Conservation (phyloP, 164 flowering plant species). For the Annona squamosa region DNA sequence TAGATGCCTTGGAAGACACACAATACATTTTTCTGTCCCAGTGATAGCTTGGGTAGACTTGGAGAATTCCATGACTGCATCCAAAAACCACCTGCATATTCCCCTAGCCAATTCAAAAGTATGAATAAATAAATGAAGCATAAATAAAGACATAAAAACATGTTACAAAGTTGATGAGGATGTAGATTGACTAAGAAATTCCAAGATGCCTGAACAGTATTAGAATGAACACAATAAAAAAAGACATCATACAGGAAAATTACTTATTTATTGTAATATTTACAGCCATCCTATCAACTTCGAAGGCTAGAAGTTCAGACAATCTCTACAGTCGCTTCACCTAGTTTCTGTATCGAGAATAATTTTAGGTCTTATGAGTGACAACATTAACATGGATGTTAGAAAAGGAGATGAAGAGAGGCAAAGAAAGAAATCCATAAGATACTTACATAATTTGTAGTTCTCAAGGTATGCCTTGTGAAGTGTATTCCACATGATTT, state of each 20-base stretch:
- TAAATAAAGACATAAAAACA: no score
- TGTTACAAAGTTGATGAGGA: neutral
- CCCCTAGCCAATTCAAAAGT: no score
- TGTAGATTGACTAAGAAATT: conserved; percentile 1
- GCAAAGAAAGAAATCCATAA: neutral
- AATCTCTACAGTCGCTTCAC: conserved; percentile 97
- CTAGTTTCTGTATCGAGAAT: conserved; percentile 58
- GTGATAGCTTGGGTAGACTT: no score
- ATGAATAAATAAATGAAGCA: no score
- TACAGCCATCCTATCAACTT: conserved; percentile 96
- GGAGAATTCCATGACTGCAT: no score
- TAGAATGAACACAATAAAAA: neutral
- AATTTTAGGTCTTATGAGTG: conserved; percentile 5
- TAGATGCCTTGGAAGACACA: no score
- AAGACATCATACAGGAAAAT: neutral
- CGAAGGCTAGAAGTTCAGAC: conserved; percentile 56
- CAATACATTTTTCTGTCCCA: no score
- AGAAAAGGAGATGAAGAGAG: neutral
- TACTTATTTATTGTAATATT: conserved; percentile 94
- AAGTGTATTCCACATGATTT: conserved; percentile 98
- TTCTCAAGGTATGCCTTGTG: conserved; percentile 99
- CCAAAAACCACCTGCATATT: no score
- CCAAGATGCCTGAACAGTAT: neutral
- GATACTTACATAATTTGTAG: conserved; percentile 78
- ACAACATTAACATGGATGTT: neutral